Evolutionary conservation across 2,329 filamentous ascomycete genomes (phyloP), one percentile per base, ranked within the genome.

Genomic region (Aspergillus pseudonomiae): DNA sequence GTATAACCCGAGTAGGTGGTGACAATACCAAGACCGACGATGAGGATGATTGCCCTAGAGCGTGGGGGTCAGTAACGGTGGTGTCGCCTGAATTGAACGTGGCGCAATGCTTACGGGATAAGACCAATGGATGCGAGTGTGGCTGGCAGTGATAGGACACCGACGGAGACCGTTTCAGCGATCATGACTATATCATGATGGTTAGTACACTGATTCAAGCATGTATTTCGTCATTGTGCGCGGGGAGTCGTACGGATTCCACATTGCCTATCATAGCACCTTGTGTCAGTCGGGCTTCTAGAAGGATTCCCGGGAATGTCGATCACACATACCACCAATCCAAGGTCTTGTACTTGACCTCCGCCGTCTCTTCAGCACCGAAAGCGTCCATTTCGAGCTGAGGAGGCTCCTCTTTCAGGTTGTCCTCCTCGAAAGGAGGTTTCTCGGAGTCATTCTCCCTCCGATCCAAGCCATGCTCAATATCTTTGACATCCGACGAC

Each of bases 1-100:
- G 88, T 80, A 69, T 83, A 86, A 60, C 86, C 86, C 2, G 85
- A 86, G 69, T 88, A 88, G 3, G 82, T 85, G 5, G 86, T 81
- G 14, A 88, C 74, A 52, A 86, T 62, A 36, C 86, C 85, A 19
- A 88, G 75, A n/a, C 80, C 73, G 60, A 87, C 71, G 58, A 86
- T 84, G 32, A 87, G 75, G 52, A 88, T 77, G 10, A 86, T 71
- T 14, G 84, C 85, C 11, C 79, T 81, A 54, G 6, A 2, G 21
- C 60, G 39, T 45, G 48, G 16, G 1, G 19, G 39, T 62, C 24
- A 62, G 46, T 34, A 5, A 21, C 14, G 16, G 4, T 12, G 21
- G 45, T 16, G 45, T 12, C 6, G 4, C 24, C 1, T 24, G 30
- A 11, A 26, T 12, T 3, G 41, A 21, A 16, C 10, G 41, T 10